Percentiles rank a stretch among this genome's conserved stretches.
These are phyloP conservation scores for Sphagnurus paluster DNA, from an alignment of 1,284 basidiomycete species.

Conservation along the genomic window DNA sequence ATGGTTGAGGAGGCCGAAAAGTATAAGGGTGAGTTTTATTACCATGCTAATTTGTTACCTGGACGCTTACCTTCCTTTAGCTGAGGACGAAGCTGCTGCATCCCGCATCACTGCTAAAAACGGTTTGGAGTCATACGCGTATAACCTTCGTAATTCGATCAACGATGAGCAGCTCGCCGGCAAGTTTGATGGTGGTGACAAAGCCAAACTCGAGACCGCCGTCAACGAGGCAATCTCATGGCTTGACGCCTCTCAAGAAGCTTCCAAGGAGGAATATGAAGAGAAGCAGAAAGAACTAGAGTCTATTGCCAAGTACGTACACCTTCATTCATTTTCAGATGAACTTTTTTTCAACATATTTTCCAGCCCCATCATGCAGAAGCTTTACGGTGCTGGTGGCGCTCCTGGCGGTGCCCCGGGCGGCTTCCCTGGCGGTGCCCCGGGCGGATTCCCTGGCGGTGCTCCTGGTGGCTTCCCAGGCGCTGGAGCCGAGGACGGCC, in stretches of 20 bases:
- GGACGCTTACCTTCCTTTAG: constrained; percentile 33
- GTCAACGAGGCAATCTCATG: constrained; percentile 88
- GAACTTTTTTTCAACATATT: constrained; percentile 11
- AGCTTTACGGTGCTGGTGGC: constrained; percentile 82
- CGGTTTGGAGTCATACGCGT: constrained; percentile 89
- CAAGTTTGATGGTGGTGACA: constrained; percentile 91
- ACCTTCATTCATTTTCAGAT: neutral
- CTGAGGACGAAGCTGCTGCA: constrained; percentile 81
- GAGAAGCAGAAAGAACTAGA: constrained; percentile 97
- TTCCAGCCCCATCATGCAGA: constrained; percentile 86
- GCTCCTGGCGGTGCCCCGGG: constrained; percentile 36
- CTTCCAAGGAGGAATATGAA: constrained; percentile 95
- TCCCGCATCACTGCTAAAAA: constrained; percentile 89
- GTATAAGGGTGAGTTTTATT: constrained; percentile 67
- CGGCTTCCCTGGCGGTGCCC: constrained; percentile 43
- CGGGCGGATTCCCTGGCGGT: constrained; percentile 52
- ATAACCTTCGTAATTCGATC: constrained; percentile 94
- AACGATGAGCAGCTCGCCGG: constrained; percentile 81
- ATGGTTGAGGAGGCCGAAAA: constrained; percentile 95
- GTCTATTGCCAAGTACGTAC: constrained; percentile 66
- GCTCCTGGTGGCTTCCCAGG: constrained; percentile 56
- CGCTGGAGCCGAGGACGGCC: constrained; percentile 69
- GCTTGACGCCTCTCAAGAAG: constrained; percentile 91
- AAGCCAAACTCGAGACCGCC: constrained; percentile 80
- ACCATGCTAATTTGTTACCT: constrained; percentile 10